phyloP scores from a whole-genome alignment of 2,329 filamentous ascomycete species.

The Ceratocystis colombiana region DNA sequence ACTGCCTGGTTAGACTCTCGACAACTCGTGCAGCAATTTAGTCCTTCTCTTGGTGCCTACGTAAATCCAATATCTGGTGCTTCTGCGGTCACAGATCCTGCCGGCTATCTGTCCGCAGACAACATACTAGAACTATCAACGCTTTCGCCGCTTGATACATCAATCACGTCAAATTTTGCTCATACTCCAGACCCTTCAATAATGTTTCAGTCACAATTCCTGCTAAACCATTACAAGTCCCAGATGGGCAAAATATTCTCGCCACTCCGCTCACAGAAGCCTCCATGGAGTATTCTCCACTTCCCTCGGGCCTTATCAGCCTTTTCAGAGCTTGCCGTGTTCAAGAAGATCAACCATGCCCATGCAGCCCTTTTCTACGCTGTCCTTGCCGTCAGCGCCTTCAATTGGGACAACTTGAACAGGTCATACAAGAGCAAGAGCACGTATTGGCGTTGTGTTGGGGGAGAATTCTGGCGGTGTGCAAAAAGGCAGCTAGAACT shows the following conservation, averaged over 20 bases:
- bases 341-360: slow-evolving; percentile 32
- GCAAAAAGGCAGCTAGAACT: slow-evolving; percentile 30
- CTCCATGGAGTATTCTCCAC: slow-evolving; percentile 36
- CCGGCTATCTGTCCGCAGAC: background rate
- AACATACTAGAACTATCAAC: background rate
- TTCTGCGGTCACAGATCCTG: background rate
- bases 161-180: background rate
- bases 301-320: slow-evolving; percentile 33
- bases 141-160: background rate
- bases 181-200: background rate
- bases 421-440: slow-evolving; percentile 26
- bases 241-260: slow-evolving; percentile 33
- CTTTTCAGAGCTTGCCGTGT: slow-evolving; percentile 33
- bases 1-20: background rate
- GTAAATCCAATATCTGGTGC: background rate
- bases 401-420: slow-evolving; percentile 32
- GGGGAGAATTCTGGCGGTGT: slow-evolving; percentile 30
- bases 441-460: slow-evolving; percentile 28
- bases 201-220: slow-evolving; percentile 27
- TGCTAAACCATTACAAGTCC: slow-evolving; percentile 35
- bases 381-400: slow-evolving; percentile 35
- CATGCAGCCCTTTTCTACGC: slow-evolving; percentile 34
- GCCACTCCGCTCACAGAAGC: slow-evolving; percentile 34
- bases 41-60: too few species aligned
- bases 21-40: background rate